phyloP scores from a whole-genome alignment of 345 rosid species.

The Noccaea bulbosa region DNA sequence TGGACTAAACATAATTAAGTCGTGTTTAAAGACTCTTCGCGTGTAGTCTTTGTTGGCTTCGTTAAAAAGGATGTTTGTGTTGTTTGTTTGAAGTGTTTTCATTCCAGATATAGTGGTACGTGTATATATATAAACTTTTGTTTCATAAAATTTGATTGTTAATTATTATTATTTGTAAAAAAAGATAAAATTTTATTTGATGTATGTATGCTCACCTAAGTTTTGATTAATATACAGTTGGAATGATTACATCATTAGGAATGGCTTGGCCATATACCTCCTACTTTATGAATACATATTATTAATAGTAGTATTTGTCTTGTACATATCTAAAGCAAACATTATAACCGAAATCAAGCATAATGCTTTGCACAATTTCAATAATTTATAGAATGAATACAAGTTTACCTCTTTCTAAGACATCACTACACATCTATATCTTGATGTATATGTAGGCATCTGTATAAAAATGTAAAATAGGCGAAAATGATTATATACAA shows the following conservation, averaged over 20 bases:
- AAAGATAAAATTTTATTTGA: conserved; percentile 27
- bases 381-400: neutral
- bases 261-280: conserved; percentile 38
- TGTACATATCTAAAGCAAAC: conserved; percentile 25
- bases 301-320: conserved; percentile 14
- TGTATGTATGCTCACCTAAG: conserved; percentile 40
- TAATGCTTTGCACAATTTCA: conserved; percentile 24
- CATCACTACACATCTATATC: conserved; percentile 2
- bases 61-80: neutral
- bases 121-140: neutral
- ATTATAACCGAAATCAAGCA: conserved; percentile 28
- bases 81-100: conserved; percentile 2
- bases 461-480: neutral
- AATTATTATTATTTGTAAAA: neutral
- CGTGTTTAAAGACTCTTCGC: conserved; percentile 12
- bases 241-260: conserved; percentile 32
- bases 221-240: conserved; percentile 35
- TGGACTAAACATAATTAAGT: conserved; percentile 34
- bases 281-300: conserved; percentile 8
- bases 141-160: conserved; percentile 3
- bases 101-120: conserved; percentile 2
- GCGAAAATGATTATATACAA: neutral
- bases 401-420: conserved; percentile 1
- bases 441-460: conserved; percentile 17
- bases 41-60: neutral